phyloP scores from a whole-genome alignment of 495 filamentous ascomycete species.

The Halenospora varia region DNA sequence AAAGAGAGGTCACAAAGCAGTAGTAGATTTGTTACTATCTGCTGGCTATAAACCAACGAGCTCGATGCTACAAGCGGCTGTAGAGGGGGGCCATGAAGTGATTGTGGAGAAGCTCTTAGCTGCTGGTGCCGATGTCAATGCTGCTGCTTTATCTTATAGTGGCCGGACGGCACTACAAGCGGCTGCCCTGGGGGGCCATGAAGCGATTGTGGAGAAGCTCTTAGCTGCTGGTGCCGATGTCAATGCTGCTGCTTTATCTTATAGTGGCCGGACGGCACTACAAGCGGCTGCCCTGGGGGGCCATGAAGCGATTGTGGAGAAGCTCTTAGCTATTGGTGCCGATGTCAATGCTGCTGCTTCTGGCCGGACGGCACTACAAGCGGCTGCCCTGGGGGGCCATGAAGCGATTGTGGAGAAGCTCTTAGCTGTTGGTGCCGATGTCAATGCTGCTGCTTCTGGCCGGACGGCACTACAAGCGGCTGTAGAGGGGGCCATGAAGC shows the following conservation, averaged over 20 bases:
- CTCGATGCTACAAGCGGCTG: conserved; percentile 2
- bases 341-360: not conserved
- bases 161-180: conserved; percentile 6
- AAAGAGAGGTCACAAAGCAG: conserved; percentile 9
- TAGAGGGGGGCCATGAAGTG: not conserved
- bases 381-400: not conserved
- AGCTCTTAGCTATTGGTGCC: too few species aligned
- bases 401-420: not conserved
- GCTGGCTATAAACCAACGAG: conserved; percentile 10
- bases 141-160: not conserved
- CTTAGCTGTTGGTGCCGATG: not conserved
- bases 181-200: conserved; percentile 9
- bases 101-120: conserved; percentile 11
- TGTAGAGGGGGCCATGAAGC: conserved; percentile 3
- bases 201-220: conserved; percentile 2
- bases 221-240: conserved; percentile 10
- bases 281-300: not conserved
- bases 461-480: not conserved
- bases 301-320: not conserved
- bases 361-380: conserved; percentile 1
- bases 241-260: not conserved
- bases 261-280: not conserved
- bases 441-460: not conserved
- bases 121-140: conserved; percentile 12
- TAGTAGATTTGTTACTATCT: conserved; percentile 11